Evolutionary conservation across 176 grass and related monocot species (phyloP).

Genomic region (Zoysia pacifica): DNA sequence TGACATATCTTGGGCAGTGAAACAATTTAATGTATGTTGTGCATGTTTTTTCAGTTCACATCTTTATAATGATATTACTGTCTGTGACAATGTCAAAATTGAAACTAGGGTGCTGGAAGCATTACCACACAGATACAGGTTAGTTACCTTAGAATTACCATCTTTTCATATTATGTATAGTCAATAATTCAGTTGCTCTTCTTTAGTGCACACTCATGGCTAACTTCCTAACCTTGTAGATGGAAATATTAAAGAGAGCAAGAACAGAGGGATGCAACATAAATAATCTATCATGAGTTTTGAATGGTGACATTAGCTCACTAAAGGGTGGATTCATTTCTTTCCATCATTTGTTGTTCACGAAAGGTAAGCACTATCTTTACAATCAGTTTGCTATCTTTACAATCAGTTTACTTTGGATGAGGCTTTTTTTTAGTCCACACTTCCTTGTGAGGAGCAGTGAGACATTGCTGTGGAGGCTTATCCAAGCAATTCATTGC

Average conservation of each 20-base stretch:
- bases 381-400: neutral
- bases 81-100: constrained; percentile 48
- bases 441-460: neutral
- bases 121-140: constrained; percentile 87
- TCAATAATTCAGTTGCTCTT: constrained; percentile 1
- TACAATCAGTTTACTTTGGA: neutral
- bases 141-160: constrained; percentile 32
- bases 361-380: constrained; percentile 15
- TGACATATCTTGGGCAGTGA: constrained; percentile 61
- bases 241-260: constrained; percentile 49
- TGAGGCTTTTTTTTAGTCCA: neutral
- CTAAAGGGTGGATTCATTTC: constrained; percentile 1
- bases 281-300: constrained; percentile 39
- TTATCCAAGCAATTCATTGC: neutral
- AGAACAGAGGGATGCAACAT: constrained; percentile 22
- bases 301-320: neutral
- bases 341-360: constrained; percentile 2
- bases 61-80: neutral
- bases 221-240: constrained; percentile 22
- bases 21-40: constrained; percentile 61
- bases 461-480: neutral
- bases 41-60: neutral
- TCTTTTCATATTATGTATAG: neutral
- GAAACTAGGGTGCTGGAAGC: constrained; percentile 61
- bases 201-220: constrained; percentile 10